Conservation (phyloP, 495 filamentous ascomycete species). For the Podospora conica region DNA sequence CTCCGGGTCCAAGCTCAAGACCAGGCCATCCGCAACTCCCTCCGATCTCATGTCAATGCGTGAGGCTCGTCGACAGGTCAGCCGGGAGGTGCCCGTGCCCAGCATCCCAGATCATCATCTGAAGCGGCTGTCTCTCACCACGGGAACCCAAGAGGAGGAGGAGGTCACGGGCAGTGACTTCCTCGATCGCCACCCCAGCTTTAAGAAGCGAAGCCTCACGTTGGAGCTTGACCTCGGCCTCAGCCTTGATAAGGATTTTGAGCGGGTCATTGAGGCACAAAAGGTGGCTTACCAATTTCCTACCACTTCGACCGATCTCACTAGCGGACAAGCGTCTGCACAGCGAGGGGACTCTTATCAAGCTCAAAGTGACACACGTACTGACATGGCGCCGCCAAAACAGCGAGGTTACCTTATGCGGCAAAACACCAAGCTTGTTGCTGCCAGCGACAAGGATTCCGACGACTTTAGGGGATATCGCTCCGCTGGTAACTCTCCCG, state of each 20-base stretch:
- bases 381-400: conserved; percentile 54
- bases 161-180: conserved; percentile 29
- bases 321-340: conserved; percentile 14
- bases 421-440: conserved; percentile 94
- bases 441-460: conserved; percentile 65
- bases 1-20: conserved; percentile 81
- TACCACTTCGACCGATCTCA: conserved; percentile 25
- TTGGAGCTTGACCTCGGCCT: conserved; percentile 79
- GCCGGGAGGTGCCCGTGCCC: conserved; percentile 60
- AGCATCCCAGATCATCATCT: conserved; percentile 55
- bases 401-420: conserved; percentile 99
- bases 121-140: conserved; percentile 43
- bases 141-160: conserved; percentile 28
- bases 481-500: conserved; percentile 63
- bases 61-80: conserved; percentile 76
- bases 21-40: conserved; percentile 78
- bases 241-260: conserved; percentile 86
- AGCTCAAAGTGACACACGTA: conserved; percentile 21
- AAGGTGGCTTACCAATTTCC: conserved; percentile 72
- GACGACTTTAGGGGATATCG: conserved; percentile 48
- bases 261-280: conserved; percentile 92
- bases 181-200: conserved; percentile 48
- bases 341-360: conserved; percentile 7
- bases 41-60: conserved; percentile 84
- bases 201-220: conserved; percentile 53